Base-by-base conservation (phyloP, 2,329 filamentous ascomycete genomes). In the Corynespora cassiicola region DNA sequence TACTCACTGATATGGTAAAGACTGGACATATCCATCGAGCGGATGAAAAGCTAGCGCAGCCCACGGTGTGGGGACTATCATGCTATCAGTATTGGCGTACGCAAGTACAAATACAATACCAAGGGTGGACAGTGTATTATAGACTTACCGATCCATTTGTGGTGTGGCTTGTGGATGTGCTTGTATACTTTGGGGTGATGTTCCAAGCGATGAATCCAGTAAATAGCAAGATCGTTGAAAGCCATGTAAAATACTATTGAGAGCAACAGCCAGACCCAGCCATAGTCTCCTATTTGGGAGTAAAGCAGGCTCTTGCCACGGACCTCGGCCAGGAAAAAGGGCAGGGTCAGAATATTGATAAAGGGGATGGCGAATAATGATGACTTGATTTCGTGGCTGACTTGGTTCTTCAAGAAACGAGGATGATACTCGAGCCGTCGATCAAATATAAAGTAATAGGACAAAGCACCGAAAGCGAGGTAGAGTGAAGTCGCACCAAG, bases 31-130 rank as follows among this genome's bases (percentile, higher is more conserved):
- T 17, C 73, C 73, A 28, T 76, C 73, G 6, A 75, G 54, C 1
- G 73, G 73, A 59, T 76, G 73, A 56, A 76, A 76, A 15, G 73
- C 73, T 36, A 75, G 64, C 12, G 73, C 71, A 30, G 73, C 73
- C 66, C 68, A 76, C 3, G 73, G 73, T 0, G 72, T 75, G 10
- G 73, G 73, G 29, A 76, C 71, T 74, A 29, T 5, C n/a, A n/a
- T 23, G 20, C 42, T 23, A 15, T 44, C 29, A 45, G 27, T 20
- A 31, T 20, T 18, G 10, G n/a, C 10, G 11, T n/a, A 15, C 11
- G 5, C 16, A 5, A 15, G 14, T 5, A 26, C 14, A 12, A 9
- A 25, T 16, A n/a, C n/a, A n/a, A n/a, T n/a, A n/a, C n/a, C n/a
- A n/a, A n/a, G n/a, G n/a, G n/a, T n/a, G n/a, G n/a, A n/a, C n/a